Evolutionary conservation across 164 flowering plant species (phyloP).

Genomic region (Annona cherimola): DNA sequence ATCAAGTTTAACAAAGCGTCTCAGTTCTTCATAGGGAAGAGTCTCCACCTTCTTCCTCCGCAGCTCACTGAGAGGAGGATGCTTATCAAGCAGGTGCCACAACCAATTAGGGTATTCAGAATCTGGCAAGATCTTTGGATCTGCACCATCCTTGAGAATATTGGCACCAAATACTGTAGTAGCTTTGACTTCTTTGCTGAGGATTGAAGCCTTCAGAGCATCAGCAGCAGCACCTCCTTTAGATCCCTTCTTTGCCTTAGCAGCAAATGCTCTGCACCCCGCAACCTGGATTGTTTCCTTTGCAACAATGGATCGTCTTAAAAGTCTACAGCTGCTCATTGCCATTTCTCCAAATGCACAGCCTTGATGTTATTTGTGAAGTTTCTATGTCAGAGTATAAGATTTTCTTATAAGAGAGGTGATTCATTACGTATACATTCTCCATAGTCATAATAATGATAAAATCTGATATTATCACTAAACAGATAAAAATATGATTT

Average conservation of each 20-base stretch:
- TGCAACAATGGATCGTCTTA: constrained; percentile 29
- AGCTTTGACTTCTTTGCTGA: constrained; percentile 76
- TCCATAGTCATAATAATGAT: background rate
- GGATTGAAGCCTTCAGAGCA: constrained; percentile 52
- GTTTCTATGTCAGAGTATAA: background rate
- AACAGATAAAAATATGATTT: background rate
- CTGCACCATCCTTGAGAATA: constrained; percentile 75
- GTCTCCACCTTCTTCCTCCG: constrained; percentile 57
- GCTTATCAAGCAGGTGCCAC: constrained; percentile 70
- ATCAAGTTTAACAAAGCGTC: constrained; percentile 80
- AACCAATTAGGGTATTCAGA: constrained; percentile 94
- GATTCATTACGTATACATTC: background rate
- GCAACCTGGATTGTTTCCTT: constrained; percentile 30
- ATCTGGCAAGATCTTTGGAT: constrained; percentile 71
- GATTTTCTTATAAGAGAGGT: background rate
- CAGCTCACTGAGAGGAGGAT: constrained; percentile 70
- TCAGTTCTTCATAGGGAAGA: constrained; percentile 73
- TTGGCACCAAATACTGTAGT: constrained; percentile 77
- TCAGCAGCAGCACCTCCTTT: constrained; percentile 60
- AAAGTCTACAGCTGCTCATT: constrained; percentile 28
- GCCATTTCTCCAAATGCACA: constrained; percentile 34
- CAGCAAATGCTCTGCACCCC: constrained; percentile 37
- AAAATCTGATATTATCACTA: background rate
- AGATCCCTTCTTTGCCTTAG: constrained; percentile 56
- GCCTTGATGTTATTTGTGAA: constrained; percentile 2